phyloP scores from a whole-genome alignment of 148 eudicot genomes.

The Chenopodium formosanum region DNA sequence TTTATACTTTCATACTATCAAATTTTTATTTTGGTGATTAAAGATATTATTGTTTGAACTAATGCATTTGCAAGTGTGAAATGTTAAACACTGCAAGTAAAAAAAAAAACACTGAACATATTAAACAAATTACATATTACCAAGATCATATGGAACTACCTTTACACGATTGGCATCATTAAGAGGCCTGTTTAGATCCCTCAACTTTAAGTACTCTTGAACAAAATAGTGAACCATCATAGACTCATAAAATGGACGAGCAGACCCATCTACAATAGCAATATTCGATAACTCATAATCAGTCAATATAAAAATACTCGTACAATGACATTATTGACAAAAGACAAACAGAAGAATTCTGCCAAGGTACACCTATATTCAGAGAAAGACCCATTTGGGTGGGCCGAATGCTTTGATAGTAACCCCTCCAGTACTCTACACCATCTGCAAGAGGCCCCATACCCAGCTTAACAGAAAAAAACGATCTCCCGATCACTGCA shows the following conservation, averaged over 20 bases:
- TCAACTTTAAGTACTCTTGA: conserved; percentile 29
- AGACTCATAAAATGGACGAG: conserved; percentile 64
- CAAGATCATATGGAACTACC: conserved; percentile 38
- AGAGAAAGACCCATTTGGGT: conserved; percentile 89
- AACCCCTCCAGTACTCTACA: conserved; percentile 73
- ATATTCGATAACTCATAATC: background rate
- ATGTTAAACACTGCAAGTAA: no score
- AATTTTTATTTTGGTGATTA: no score
- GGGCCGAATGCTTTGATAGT: conserved; percentile 77
- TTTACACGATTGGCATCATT: conserved; percentile 52
- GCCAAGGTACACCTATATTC: conserved; percentile 51
- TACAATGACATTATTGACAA: background rate
- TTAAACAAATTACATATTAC: background rate
- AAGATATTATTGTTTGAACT: no score
- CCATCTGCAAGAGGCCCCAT: conserved; percentile 56
- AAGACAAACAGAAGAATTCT: background rate
- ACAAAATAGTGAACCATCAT: conserved; percentile 46
- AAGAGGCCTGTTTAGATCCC: conserved; percentile 40
- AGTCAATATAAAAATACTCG: background rate
- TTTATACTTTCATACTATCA: no score
- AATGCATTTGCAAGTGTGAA: no score
- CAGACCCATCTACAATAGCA: conserved; percentile 62
- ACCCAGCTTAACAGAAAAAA: conserved; percentile 37
- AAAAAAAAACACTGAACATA: no score
- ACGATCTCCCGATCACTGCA: conserved; percentile 66